Base-by-base conservation (phyloP, 495 filamentous ascomycete species). In the Aspergillus cavernicola region DNA sequence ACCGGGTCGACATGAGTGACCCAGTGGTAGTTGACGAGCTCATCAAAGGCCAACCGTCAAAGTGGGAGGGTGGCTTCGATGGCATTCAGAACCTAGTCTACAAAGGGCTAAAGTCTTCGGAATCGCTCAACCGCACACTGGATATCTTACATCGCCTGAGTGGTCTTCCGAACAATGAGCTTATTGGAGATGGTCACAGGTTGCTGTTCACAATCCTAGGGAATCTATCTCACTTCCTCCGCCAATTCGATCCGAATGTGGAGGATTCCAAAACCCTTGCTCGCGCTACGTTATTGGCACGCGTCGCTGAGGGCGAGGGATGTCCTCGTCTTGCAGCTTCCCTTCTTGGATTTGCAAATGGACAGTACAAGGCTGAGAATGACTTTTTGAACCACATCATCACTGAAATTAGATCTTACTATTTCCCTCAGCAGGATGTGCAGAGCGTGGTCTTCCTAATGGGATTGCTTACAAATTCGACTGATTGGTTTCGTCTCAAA, bases 41-140 rank as follows among this genome's bases (percentile, higher is more conserved):
- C 20, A 75, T 86, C 53, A 87, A 92, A 22, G 84, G 84, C 37
- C 86, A 86, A 53, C 92, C 93, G 3, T 78, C 83, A 4, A 88
- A 85, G 53, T 97, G 93, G 95, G 89, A 97, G 56, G 90, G 90
- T 12, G 71, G 71, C 4, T 97, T 97, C 61, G 88, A 95, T 59
- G 92, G 93, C 6, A 72, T 97, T 35, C 88, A 95, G 52, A 79
- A 85, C 16, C 70, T 96, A 24, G 75, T 97, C 5, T 90, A 95
- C 71, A 97, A 96, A 65, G 93, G 93, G 5, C 69, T 96, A 37
- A 85, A 92, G 52, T 97, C 92, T n/a, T 90, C 88, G 0, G 62
- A 83, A 28, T 92, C 88, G 36, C 78, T 95, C 13, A 82, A 87
- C 24, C 75, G 82, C 41, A 90, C 92, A 5, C 71, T 97, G n/a